Percentiles rank a stretch among this genome's conserved stretches.
These are phyloP conservation scores for Mucor indicus DNA, from an alignment of 371 early-diverging fungal species.

Conservation along the genomic window DNA sequence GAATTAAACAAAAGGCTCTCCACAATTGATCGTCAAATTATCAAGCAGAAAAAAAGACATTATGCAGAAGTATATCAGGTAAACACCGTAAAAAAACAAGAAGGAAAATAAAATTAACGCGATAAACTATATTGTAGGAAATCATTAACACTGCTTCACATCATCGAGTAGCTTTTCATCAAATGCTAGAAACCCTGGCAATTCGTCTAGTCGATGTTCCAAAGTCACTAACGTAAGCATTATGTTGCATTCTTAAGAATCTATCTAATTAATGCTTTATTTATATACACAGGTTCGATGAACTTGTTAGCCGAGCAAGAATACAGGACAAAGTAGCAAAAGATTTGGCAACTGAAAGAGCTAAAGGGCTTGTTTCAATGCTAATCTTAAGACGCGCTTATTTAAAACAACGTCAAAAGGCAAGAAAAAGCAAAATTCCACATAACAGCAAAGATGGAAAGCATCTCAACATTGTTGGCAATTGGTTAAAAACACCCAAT, in stretches of 20 bases:
- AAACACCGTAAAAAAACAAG: background rate
- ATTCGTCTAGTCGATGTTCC: constrained; percentile 45
- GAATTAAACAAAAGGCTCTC: constrained; percentile 29
- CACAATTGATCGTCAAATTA: constrained; percentile 31
- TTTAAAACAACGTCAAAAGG: constrained; percentile 8
- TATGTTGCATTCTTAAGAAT: background rate
- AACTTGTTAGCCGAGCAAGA: constrained; percentile 22
- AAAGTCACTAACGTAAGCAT: constrained; percentile 45
- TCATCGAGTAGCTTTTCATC: constrained; percentile 46
- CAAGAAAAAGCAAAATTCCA: constrained; percentile 2
- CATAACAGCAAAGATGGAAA: background rate
- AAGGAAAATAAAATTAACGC: constrained; percentile 1
- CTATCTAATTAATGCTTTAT: background rate
- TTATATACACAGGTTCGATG: constrained; percentile 22
- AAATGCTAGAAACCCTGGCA: constrained; percentile 42
- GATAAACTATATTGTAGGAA: constrained; percentile 14
- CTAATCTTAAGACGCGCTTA: constrained; percentile 21
- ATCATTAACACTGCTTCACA: constrained; percentile 14
- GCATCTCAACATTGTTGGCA: background rate
- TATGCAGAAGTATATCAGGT: constrained; percentile 46
- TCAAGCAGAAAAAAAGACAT: constrained; percentile 27
- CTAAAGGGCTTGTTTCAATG: constrained; percentile 26
- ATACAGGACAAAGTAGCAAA: constrained; percentile 26
- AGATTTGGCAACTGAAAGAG: constrained; percentile 16
- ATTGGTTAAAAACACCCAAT: background rate